Evolutionary conservation across 73 alveolate species (phyloP).

Genomic region (Paramecium caudatum): DNA sequence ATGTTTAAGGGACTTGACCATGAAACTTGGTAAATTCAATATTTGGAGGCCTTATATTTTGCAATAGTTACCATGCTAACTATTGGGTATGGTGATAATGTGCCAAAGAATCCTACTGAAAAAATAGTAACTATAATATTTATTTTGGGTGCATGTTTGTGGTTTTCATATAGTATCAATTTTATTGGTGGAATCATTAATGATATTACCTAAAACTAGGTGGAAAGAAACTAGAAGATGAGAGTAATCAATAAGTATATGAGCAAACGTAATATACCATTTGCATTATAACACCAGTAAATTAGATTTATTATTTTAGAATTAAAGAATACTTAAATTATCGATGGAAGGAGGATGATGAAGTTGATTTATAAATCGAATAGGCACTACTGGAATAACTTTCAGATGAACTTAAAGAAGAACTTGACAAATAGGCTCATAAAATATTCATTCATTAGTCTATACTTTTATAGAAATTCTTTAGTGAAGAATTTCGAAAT

Average conservation of each 20-base stretch:
- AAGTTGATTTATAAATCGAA: conserved; percentile 43
- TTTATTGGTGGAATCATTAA: conserved; percentile 29
- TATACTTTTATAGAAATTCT: background rate
- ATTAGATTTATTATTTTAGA: background rate
- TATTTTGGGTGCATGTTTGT: conserved; percentile 43
- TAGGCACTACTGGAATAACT: background rate
- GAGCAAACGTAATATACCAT: conserved; percentile 22
- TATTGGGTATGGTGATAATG: conserved; percentile 62
- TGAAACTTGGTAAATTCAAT: background rate
- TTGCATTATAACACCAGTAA: conserved; percentile 36
- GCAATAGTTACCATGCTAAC: conserved; percentile 51
- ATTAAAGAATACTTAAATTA: conserved; percentile 46
- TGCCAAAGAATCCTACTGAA: conserved; percentile 42
- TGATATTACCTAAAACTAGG: conserved; percentile 45
- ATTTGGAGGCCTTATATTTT: conserved; percentile 37
- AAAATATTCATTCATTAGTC: background rate
- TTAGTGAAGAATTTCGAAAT: conserved; percentile 40
- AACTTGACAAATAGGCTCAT: conserved; percentile 24
- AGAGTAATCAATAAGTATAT: conserved; percentile 39
- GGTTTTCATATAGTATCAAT: conserved; percentile 53
- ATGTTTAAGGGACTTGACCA: background rate
- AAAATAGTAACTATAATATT: background rate
- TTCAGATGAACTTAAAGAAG: conserved; percentile 68
- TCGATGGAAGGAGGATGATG: conserved; percentile 70
- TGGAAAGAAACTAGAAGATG: conserved; percentile 47